Conservation (phyloP, 1,139 yeast species). For the Waltiozyma sp. region DNA sequence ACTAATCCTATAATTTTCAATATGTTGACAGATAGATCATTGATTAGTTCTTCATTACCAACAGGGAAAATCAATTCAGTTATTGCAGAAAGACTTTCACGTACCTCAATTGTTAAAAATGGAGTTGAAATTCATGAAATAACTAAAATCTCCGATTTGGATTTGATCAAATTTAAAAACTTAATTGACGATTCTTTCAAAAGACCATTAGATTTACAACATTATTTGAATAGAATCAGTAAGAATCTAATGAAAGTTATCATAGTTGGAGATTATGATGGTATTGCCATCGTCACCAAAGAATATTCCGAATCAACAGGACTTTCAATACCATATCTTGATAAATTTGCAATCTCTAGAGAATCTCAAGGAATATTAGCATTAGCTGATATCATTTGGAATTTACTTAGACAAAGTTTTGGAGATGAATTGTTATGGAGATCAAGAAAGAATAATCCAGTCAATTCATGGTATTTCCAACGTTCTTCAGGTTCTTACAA, state of each 20-base stretch:
- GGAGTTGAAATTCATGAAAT: conserved; percentile 57
- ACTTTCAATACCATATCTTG: conserved; percentile 44
- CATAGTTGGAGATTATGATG: conserved; percentile 89
- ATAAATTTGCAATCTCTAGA: conserved; percentile 83
- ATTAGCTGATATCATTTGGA: conserved; percentile 86
- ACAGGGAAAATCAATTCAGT: conserved; percentile 36
- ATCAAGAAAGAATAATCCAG: conserved; percentile 76
- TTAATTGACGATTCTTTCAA: conserved; percentile 78
- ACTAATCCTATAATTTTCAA: conserved; percentile 74
- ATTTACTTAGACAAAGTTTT: conserved; percentile 57
- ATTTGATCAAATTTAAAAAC: conserved; percentile 41
- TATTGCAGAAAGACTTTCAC: conserved; percentile 19
- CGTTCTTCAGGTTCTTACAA: conserved; percentile 65
- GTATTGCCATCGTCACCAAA: conserved; percentile 86
- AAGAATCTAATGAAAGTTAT: conserved; percentile 63
- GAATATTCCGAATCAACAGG: conserved; percentile 28
- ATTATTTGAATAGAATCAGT: conserved; percentile 56
- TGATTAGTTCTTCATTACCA: conserved; percentile 89
- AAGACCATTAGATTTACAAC: conserved; percentile 48
- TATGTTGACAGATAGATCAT: conserved; percentile 80
- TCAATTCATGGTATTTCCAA: conserved; percentile 95
- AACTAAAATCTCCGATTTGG: conserved; percentile 28
- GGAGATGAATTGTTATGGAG: conserved; percentile 82
- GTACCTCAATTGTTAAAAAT: conserved; percentile 67
- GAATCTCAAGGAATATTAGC: conserved; percentile 85